These are phyloP conservation scores for Sicyos edulis DNA, from an alignment of 306 rosid genomes.

Conservation along the genomic window DNA sequence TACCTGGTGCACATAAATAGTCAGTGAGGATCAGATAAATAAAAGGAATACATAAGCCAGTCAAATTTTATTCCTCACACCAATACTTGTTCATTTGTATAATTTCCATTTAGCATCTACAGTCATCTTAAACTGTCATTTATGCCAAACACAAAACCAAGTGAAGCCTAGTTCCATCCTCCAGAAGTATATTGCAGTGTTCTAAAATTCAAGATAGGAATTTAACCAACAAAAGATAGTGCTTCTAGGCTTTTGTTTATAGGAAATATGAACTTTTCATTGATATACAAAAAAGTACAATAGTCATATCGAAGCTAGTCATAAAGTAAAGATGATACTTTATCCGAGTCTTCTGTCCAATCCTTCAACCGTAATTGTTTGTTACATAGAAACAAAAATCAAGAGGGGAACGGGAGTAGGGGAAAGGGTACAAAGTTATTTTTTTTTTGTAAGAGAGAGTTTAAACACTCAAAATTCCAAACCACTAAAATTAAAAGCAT, in stretches of 20 bases:
- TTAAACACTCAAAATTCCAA: not conserved
- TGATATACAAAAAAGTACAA: too few species aligned
- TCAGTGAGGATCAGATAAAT: slow-evolving; percentile 29
- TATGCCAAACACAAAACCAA: slow-evolving; percentile 12
- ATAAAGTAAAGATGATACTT: not conserved
- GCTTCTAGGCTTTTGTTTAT: too few species aligned
- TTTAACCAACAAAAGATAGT: not conserved
- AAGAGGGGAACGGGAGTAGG: not conserved
- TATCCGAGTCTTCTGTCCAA: not conserved
- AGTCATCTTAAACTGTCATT: not conserved
- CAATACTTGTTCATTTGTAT: not conserved
- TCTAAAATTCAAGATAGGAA: slow-evolving; percentile 9
- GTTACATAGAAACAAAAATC: not conserved
- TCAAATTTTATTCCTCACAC: not conserved
- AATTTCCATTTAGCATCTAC: slow-evolving; percentile 7
- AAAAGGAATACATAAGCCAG: slow-evolving; percentile 12
- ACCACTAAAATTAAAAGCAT: too few species aligned
- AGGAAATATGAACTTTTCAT: too few species aligned
- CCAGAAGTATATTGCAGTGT: not conserved
- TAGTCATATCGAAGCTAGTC: not conserved
- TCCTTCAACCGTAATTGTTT: slow-evolving; percentile 4
- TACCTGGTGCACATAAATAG: slow-evolving; percentile 41
- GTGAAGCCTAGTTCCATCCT: slow-evolving; percentile 4
- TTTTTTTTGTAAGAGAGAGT: too few species aligned
- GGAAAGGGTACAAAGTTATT: not conserved